Evolutionary conservation across 768 basidiomycete species (phyloP).

Genomic region (Lanmaoa pseudosensibilis): DNA sequence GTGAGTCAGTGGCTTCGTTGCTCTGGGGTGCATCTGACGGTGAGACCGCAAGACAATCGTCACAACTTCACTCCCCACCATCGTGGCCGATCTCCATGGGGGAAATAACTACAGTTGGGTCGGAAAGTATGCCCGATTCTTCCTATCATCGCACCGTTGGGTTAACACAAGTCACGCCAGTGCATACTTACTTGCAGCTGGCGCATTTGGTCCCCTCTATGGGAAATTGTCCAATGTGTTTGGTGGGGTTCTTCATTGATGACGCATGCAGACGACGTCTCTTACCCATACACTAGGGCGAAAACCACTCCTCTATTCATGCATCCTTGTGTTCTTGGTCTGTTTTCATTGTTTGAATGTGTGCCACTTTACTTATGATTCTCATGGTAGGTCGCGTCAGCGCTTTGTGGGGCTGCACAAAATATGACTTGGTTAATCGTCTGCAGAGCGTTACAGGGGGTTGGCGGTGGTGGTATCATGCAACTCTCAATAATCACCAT

Average conservation of each 20-base stretch:
- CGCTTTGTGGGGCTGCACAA: constrained; percentile 78
- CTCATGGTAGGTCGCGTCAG: constrained; percentile 60
- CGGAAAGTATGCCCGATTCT: constrained; percentile 46
- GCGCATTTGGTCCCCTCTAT: constrained; percentile 66
- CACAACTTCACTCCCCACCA: constrained; percentile 70
- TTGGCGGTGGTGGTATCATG: constrained; percentile 78
- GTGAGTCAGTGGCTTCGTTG: constrained; percentile 29
- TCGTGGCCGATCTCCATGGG: constrained; percentile 61
- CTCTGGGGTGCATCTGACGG: neutral
- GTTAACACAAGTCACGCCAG: constrained; percentile 33
- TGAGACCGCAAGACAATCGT: constrained; percentile 50
- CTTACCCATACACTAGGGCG: constrained; percentile 41
- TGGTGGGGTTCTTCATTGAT: constrained; percentile 21
- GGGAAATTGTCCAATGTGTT: constrained; percentile 70
- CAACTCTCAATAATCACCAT: constrained; percentile 76
- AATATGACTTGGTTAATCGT: constrained; percentile 75
- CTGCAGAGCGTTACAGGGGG: constrained; percentile 75
- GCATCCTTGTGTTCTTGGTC: constrained; percentile 68
- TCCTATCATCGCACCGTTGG: neutral
- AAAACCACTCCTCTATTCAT: constrained; percentile 66
- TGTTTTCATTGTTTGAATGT: constrained; percentile 9
- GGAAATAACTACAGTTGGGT: constrained; percentile 70
- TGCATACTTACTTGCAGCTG: constrained; percentile 73
- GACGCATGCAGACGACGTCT: neutral
- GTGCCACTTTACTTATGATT: neutral